Percentiles rank a stretch among this genome's conserved stretches.
phyloP scores from a whole-genome alignment of 345 rosid genomes.

The Nasturtium officinale region DNA sequence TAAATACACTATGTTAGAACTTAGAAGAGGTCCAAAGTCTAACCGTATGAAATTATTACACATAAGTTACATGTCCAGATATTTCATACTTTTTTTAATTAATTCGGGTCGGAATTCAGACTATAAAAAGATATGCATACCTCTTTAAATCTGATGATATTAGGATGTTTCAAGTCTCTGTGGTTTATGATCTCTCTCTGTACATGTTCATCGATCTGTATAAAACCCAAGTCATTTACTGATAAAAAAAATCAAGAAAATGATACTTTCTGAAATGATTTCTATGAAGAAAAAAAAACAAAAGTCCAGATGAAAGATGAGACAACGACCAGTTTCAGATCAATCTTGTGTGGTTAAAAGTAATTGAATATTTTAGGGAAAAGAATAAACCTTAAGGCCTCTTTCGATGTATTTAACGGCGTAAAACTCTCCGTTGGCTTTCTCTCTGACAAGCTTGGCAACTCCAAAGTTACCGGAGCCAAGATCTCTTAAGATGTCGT shows the following conservation, averaged over 20 bases:
- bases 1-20: too few relatives aligned
- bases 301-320: not conserved
- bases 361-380: not conserved
- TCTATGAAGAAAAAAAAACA: not conserved
- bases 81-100: not conserved
- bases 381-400: constrained; percentile 64
- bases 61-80: constrained; percentile 20
- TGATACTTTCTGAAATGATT: too few relatives aligned
- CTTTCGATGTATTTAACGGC: constrained; percentile 86
- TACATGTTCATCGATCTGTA: constrained; percentile 91
- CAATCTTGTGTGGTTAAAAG: not conserved
- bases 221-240: constrained; percentile 1
- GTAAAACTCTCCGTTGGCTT: constrained; percentile 57
- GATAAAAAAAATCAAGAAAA: not conserved
- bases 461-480: constrained; percentile 94
- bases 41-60: constrained; percentile 13
- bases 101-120: not conserved
- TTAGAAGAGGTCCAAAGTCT: constrained; percentile 38
- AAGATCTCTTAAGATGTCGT: constrained; percentile 75
- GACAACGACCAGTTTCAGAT: not conserved
- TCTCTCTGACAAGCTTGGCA: constrained; percentile 77
- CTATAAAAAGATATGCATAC: constrained; percentile 39
- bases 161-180: constrained; percentile 85
- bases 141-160: constrained; percentile 86
- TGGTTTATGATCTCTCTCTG: constrained; percentile 97